Base-by-base conservation (phyloP, 148 eudicot genomes). In the Camellia japonica region DNA sequence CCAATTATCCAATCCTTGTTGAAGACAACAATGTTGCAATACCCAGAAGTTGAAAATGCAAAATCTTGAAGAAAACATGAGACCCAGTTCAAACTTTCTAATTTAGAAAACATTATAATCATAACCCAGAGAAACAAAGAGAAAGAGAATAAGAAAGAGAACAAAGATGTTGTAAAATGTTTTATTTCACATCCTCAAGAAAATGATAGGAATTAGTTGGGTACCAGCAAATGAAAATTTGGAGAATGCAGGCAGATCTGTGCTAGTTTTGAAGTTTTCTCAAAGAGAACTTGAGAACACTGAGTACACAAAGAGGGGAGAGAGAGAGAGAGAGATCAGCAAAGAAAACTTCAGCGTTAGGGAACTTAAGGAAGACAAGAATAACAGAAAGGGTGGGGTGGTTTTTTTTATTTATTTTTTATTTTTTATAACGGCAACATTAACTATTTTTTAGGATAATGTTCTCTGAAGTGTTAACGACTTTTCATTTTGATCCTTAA, bases 221-320 rank as follows among this genome's bases (percentile, higher is more conserved):
- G 73, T 30, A 80, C 83, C 79, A 67, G 83, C 79, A 44, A 74
- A 19, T 7, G 71, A 58, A 66, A 66, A 9, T 30, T 68, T 59
- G 43, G 9, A 30, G 15, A 58, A 49, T 6, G 63, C 62, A 80
- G 82, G 38, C 38, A 30, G 38, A 80, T 80, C 71, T 63, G 62
- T 30, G 38, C 59, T 51, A 49, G 38, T 5, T 19, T 38, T 10
- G 71, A n/a, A 38, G 46, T 51, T 61, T 14, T 8, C 52, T 73
- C 80, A 78, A 73, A 63, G 18, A 80, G 52, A 73, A 73, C 77
- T 30, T 30, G 38, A 30, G 38, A 56, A 9, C 69, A 19, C 55
- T 63, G 38, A 14, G 76, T n/a, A 23, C 49, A 62, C 55, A 61
- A 15, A 79, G 38, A 30, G 38, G 38, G 1, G 75, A 46, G 70